Base-by-base conservation (phyloP, 1,139 yeast species). In the Blastobotrys serpentis region DNA sequence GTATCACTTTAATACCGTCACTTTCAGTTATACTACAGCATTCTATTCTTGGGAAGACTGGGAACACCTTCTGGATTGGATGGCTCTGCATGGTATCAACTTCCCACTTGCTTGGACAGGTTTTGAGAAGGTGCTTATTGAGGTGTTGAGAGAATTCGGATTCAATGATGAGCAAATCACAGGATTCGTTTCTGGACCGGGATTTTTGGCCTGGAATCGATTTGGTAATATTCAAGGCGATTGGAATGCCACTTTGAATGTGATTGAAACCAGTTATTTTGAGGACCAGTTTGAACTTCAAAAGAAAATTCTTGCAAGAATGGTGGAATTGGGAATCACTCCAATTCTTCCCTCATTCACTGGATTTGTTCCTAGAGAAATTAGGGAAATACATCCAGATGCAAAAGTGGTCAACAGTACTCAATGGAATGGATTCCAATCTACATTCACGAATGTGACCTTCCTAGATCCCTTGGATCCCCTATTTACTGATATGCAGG, bases 91-190 rank as follows among this genome's bases (percentile, higher is more conserved):
- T 11, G 55, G 55, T 4, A 33, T 52, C 43, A 52, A 52, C 34
- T 30, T 52, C 26, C 54, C 54, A 6, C 43, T 52, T 18, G 52
- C 52, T n/a, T 52, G 55, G 55, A 29, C 47, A 4, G 55, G 55
- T 4, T 52, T 49, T 36, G 55, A 52, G 32, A 54, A 52, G 30
- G 38, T 51, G 7, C 36, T 48, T 5, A 14, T 49, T 44, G 55
- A 52, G 14, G 44, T 44, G 3, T 32, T 52, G 17, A 39, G 37
- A 23, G 46, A 51, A 25, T 52, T 48, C 36, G 43, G 44, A 3
- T 51, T 52, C 46, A 48, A 50, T 16, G 37, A 44, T n/a, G 44
- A 43, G 11, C 46, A 49, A 17, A 29, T 52, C 13, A n/a, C 29
- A 2, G 47, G 43, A 17, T 52, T 52, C 43, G 32, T 52, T 16